Base-by-base conservation (phyloP, 106 monocot species). In the Dioscorea zingiberensis region DNA sequence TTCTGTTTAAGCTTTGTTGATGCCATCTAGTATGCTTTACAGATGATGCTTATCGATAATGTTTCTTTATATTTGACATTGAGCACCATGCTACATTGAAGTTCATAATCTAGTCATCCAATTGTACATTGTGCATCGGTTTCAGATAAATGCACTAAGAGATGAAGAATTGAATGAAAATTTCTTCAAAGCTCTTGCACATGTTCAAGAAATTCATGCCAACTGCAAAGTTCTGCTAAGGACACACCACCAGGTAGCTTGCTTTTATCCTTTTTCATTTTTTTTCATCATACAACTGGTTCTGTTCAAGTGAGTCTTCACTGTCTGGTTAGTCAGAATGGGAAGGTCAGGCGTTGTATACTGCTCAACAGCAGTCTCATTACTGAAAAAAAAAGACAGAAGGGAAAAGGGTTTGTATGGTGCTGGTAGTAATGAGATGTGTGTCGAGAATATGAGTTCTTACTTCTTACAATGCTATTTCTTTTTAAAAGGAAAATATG, bases 121-220 rank as follows among this genome's bases (percentile, higher is more conserved):
- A n/a, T 11, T 66, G n/a, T 28, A 22, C 59, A 38, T 38, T 38
- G 38, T 38, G 38, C 38, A n/a, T 38, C 38, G 6, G 38, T 23
- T 78, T 25, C 81, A 97, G 97, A 91, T 97, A 49, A 80, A 73
- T 74, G 98, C 93, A 27, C 70, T 93, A 27, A 84, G 93, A 69
- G 98, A 86, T 53, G 92, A 98, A 29, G 98, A 98, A 8, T 44
- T 98, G 54, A 82, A 80, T 77, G 98, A 93, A 54, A 89, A 82
- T 62, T 98, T 98, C 86, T 98, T 98, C 71, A 89, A 86, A 67
- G 93, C 93, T 29, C 75, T 98, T 44, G 67, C 80, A 22, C 98
- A 89, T 89, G 98, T 98, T 75, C 92, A 98, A 76, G 88, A 93
- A 78, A 98, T 93, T 67, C 98, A 98, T 74, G 79, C 88, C 48